phyloP scores from a whole-genome alignment of 768 basidiomycete species.

The Serpula lacrymans region DNA sequence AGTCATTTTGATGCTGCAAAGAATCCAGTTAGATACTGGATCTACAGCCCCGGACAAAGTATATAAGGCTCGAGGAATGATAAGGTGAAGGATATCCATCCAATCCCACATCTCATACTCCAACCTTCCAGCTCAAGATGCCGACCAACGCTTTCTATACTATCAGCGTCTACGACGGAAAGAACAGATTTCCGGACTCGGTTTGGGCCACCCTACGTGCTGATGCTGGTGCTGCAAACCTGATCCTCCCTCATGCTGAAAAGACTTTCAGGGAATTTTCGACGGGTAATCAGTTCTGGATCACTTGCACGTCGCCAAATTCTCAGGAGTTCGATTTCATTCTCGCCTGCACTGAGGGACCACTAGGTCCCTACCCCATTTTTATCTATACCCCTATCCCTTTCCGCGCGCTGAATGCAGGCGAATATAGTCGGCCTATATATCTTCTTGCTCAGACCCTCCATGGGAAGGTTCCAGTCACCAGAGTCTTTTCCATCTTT shows the following conservation, averaged over 20 bases:
- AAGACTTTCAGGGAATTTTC: slow-evolving; percentile 15
- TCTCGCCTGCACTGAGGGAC: slow-evolving; percentile 54
- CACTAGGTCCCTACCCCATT: slow-evolving; percentile 59
- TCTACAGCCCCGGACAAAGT: too few relatives aligned
- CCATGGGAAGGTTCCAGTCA: slow-evolving; percentile 24
- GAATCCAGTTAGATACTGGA: too few relatives aligned
- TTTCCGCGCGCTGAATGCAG: slow-evolving; percentile 32
- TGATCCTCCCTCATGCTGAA: slow-evolving; percentile 37
- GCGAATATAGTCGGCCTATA: slow-evolving; percentile 40
- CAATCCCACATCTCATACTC: slow-evolving; percentile 19
- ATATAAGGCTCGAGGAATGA: too few relatives aligned
- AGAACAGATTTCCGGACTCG: slow-evolving; percentile 16
- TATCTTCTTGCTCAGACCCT: slow-evolving; percentile 39
- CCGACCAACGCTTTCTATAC: too few relatives aligned
- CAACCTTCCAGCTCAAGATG: too few relatives aligned
- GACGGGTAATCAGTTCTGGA: slow-evolving; percentile 27
- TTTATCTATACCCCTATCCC: slow-evolving; percentile 56
- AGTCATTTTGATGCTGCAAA: too few relatives aligned
- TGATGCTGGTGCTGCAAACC: slow-evolving; percentile 35
- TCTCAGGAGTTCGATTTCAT: slow-evolving; percentile 43
- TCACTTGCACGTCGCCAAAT: slow-evolving; percentile 18
- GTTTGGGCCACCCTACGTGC: slow-evolving; percentile 28
- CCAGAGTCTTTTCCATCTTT: slow-evolving; percentile 66
- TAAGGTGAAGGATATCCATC: too few relatives aligned
- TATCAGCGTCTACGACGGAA: too few relatives aligned